Conservation (phyloP, 2,329 filamentous ascomycete genomes). For the Curvularia lunata region DNA sequence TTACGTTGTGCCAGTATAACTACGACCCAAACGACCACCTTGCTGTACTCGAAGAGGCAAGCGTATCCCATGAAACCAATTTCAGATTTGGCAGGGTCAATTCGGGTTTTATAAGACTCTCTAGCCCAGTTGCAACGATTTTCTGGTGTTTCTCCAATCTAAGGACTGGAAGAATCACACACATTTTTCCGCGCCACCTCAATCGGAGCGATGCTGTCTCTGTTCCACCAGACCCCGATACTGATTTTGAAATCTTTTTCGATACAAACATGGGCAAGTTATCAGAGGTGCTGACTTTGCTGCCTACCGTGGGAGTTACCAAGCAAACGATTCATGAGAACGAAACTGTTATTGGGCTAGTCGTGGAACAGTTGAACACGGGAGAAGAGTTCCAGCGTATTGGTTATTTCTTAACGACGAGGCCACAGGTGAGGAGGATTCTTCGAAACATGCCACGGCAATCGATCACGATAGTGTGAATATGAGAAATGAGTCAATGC, state of each 20-base stretch:
- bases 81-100: conserved; percentile 1
- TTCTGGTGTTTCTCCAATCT: not conserved
- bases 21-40: conserved; percentile 8
- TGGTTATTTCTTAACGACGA: conserved; percentile 2
- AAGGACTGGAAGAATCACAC: not conserved
- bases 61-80: not conserved
- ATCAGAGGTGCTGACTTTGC: not conserved
- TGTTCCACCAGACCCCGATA: not conserved
- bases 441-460: conserved; percentile 10
- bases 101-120: not conserved
- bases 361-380: not conserved
- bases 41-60: not conserved
- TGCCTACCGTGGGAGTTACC: conserved; percentile 1
- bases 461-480: conserved; percentile 1
- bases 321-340: conserved; percentile 4
- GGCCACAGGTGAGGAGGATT: not conserved
- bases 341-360: conserved; percentile 4
- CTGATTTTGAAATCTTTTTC: not conserved
- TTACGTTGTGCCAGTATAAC: conserved; percentile 7
- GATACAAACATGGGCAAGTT: not conserved
- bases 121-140: not conserved
- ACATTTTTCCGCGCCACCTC: not conserved
- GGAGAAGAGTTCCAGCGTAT: not conserved
- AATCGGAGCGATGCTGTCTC: not conserved
- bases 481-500: not conserved